These are phyloP conservation scores for Aphanomyces stellatus DNA, from an alignment of 352 stramenopile genomes.

Conservation along the genomic window DNA sequence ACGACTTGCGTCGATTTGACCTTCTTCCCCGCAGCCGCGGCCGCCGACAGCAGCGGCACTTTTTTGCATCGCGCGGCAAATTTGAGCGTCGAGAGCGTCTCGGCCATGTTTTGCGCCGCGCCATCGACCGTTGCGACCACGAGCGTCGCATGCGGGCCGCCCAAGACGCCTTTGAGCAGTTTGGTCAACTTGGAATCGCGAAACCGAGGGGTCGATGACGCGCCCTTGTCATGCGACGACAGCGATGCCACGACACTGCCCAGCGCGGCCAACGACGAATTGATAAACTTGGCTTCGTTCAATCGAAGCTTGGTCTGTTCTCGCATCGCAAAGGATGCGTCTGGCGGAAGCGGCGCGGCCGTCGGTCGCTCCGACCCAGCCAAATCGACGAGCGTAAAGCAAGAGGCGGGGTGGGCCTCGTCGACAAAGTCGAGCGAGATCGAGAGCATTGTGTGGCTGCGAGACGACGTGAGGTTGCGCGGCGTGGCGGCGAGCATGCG, in stretches of 20 bases:
- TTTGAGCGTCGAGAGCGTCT: constrained; percentile 68
- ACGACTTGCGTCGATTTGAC: constrained; percentile 25
- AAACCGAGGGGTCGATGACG: constrained; percentile 48
- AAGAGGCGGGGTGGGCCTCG: constrained; percentile 21
- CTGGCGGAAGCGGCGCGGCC: constrained; percentile 42
- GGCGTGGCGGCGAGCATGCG: constrained; percentile 44
- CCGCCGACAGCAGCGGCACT: constrained; percentile 30
- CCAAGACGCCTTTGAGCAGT: constrained; percentile 43
- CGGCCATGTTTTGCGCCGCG: constrained; percentile 36
- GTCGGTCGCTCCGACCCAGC: constrained; percentile 56
- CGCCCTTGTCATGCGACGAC: constrained; percentile 21
- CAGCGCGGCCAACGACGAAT: constrained; percentile 52
- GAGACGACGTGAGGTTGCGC: constrained; percentile 60
- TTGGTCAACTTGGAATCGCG: constrained; percentile 72
- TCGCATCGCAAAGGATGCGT: constrained; percentile 26
- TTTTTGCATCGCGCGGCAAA: constrained; percentile 59
- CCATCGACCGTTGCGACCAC: constrained; percentile 61
- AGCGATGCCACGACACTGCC: constrained; percentile 58
- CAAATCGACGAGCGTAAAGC: constrained; percentile 63
- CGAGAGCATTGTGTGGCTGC: constrained; percentile 60
- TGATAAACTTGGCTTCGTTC: constrained; percentile 74
- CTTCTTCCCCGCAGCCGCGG: constrained; percentile 1
- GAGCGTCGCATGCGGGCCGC: constrained; percentile 34
- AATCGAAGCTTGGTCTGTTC: constrained; percentile 50
- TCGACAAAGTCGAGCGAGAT: constrained; percentile 36